Conservation (phyloP, 225 moss, liverwort and hornwort genomes). For the Thuidium tamariscinum region DNA sequence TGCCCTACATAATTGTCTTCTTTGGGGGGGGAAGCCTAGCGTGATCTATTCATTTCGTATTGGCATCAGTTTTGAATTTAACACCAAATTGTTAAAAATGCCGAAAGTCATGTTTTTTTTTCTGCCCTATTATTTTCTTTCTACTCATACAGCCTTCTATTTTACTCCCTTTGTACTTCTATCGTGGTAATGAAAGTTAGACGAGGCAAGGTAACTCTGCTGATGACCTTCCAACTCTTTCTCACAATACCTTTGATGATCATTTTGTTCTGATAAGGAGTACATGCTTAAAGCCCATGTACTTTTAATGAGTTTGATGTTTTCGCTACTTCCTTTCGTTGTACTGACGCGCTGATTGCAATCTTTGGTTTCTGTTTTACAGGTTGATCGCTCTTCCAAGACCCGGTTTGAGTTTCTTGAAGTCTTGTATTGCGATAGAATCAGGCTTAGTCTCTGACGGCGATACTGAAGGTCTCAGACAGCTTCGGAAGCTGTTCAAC, state of each 20-base stretch:
- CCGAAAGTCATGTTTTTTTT: no score
- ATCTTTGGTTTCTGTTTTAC: neutral
- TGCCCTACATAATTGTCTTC: neutral
- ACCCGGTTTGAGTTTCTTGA: conserved; percentile 52
- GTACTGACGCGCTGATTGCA: neutral
- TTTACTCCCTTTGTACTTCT: neutral
- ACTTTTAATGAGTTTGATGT: neutral
- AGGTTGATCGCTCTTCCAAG: conserved; percentile 73
- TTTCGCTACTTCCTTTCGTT: neutral
- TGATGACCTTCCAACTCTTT: neutral
- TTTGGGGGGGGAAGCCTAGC: neutral
- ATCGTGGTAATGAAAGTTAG: neutral
- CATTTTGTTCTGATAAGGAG: neutral
- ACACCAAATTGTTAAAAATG: neutral
- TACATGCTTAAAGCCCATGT: neutral
- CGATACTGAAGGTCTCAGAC: conserved; percentile 24
- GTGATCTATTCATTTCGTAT: neutral
- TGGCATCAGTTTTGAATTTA: neutral
- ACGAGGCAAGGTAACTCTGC: no score
- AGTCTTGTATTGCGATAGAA: conserved; percentile 63
- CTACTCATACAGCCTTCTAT: neutral
- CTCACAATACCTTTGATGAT: neutral
- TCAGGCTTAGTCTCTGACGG: conserved; percentile 16
- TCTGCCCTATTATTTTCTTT: neutral
- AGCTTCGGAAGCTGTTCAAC: conserved; percentile 64